Evolutionary conservation across 75 land plant genomes (phyloP), one percentile per base, ranked within the genome.

Genomic region (Chamaecyparis obtusa): DNA sequence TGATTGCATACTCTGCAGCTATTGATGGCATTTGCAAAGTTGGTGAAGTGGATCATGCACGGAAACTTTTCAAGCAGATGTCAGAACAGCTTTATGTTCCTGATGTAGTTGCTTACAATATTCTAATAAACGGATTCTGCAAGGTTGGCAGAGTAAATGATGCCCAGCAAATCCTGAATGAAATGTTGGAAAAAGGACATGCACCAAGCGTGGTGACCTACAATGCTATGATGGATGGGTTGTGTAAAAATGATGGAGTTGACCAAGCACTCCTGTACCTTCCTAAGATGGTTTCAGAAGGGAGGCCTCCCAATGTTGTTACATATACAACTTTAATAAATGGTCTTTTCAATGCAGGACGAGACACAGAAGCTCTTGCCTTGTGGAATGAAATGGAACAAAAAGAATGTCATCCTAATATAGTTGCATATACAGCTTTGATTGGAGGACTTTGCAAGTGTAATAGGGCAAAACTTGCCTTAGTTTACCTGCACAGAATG

Each of bases 381-480:
- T 86, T 96, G 30, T 94, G 92, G 90, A 75, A 87, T 87, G 91
- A 91, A 72, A 95, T 96, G 98, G 54, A 17, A 46, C 51, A 87
- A 44, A 88, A 88, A 75, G 91, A 92, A 3, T 92, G 94, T 88
- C 48, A 86, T 39, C 97, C 98, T 39, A 96, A 94, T 84, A 89
- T 89, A 76, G 90, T 92, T 57, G 71, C 97, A 36, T 94, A 89
- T 76, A 93, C 88, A 82, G 96, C 97, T 80, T 90, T 96, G 36
- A 89, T 96, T 17, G 83, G 87, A 90, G 98, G 98, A 48, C 94
- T 95, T 51, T 93, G 94, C 87, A 96, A 95, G 86, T 94, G 95
- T 91, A 88, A 75, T n/a, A 89, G 85, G 57, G 84, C 87, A 39
- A 83, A 89, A 32, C 39, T 46, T 83, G 95, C 91, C 55, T 82